These are phyloP conservation scores for Sicyos baderoa DNA, from an alignment of 306 rosid species.

Conservation along the genomic window DNA sequence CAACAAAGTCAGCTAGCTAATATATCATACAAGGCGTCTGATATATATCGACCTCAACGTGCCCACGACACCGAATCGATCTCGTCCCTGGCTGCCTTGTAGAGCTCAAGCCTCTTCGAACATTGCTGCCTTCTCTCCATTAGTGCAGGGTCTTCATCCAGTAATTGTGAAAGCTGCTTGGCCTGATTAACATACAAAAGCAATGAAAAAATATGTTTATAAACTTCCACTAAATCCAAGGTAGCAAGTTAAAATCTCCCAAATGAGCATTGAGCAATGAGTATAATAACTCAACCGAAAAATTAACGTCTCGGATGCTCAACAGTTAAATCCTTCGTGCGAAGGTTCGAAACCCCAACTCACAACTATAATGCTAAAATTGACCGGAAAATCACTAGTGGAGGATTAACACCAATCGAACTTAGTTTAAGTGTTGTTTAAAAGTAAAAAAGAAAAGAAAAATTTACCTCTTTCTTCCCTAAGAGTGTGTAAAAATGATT, in stretches of 20 bases:
- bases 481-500: constrained; percentile 63
- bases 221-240: neutral
- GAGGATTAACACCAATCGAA: too few relatives aligned
- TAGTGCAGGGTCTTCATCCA: constrained; percentile 89
- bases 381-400: too few relatives aligned
- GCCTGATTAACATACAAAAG: constrained; percentile 31
- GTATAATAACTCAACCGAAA: neutral
- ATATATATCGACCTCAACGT: constrained; percentile 35
- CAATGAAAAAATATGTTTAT: neutral
- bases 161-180: constrained; percentile 55
- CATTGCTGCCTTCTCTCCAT: constrained; percentile 91
- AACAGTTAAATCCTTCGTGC: too few relatives aligned
- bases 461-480: constrained; percentile 80
- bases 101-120: constrained; percentile 75
- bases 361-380: neutral
- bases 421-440: neutral
- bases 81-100: constrained; percentile 95
- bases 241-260: neutral
- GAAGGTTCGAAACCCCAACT: too few relatives aligned
- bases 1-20: constrained; percentile 16
- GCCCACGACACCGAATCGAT: constrained; percentile 83
- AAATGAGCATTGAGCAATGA: too few relatives aligned
- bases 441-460: neutral
- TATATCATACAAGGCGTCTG: constrained; percentile 20
- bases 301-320: too few relatives aligned